These are phyloP conservation scores for Cylindrodendrum hubeiense DNA, from an alignment of 2,329 filamentous ascomycete species.

Conservation along the genomic window DNA sequence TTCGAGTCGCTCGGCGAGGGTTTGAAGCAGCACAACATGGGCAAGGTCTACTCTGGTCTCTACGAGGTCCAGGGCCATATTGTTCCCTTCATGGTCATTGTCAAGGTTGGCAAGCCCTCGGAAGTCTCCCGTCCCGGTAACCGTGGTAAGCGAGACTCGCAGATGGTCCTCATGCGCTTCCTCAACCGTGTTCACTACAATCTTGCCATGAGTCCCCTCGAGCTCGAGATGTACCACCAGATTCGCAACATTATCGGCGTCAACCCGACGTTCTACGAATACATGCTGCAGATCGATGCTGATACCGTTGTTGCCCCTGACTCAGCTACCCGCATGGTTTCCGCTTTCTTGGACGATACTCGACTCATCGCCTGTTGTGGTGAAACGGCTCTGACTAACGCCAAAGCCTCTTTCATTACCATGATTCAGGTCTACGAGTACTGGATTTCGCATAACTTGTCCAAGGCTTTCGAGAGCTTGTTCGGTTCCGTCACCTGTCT, in stretches of 20 bases:
- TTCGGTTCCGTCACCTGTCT: slow-evolving; percentile 98
- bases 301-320: slow-evolving; percentile 94
- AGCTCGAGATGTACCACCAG: slow-evolving; percentile 98
- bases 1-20: slow-evolving; percentile 97
- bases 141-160: slow-evolving; percentile 98
- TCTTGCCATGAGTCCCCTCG: slow-evolving; percentile 92
- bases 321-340: slow-evolving; percentile 91
- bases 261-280: slow-evolving; percentile 98
- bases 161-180: slow-evolving; percentile 99
- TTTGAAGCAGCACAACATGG: slow-evolving; percentile 99
- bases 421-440: slow-evolving; percentile 99
- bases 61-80: slow-evolving; percentile 99
- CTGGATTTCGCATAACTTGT: slow-evolving; percentile 97
- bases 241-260: slow-evolving; percentile 99
- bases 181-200: slow-evolving; percentile 99
- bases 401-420: slow-evolving; percentile 92
- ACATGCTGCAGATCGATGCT: slow-evolving; percentile 94
- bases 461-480: slow-evolving; percentile 96
- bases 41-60: slow-evolving; percentile 96
- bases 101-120: slow-evolving; percentile 98
- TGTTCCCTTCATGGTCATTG: slow-evolving; percentile 95
- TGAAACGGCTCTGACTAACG: slow-evolving; percentile 93
- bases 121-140: slow-evolving; percentile 96
- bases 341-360: slow-evolving; percentile 91
- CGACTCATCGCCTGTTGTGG: slow-evolving; percentile 94